A percentile compares a stretch with the other conserved stretches of the same genome.
phyloP scores from a whole-genome alignment of 805 yeast genomes.

The Yamadazyma sp. region DNA sequence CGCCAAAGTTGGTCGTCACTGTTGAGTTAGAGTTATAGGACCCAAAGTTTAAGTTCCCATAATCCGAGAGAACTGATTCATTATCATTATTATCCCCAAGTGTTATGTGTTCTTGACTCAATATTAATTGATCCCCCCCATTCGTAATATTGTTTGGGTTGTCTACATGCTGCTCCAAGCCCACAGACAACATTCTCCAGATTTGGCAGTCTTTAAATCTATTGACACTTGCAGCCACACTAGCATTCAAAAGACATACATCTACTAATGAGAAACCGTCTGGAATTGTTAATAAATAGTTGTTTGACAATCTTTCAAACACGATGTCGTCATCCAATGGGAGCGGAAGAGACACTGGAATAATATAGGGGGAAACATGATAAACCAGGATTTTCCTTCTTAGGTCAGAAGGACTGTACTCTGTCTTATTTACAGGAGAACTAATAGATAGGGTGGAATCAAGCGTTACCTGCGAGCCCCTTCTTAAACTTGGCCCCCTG shows the following conservation, averaged over 20 bases:
- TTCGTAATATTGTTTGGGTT: neutral
- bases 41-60: slow-evolving; percentile 38
- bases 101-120: slow-evolving; percentile 1
- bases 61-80: slow-evolving; percentile 34
- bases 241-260: slow-evolving; percentile 58
- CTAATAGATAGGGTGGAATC: slow-evolving; percentile 26
- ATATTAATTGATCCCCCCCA: neutral
- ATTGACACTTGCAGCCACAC: slow-evolving; percentile 52
- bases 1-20: slow-evolving; percentile 40
- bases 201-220: slow-evolving; percentile 57
- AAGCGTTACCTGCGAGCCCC: slow-evolving; percentile 36
- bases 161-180: slow-evolving; percentile 34
- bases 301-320: slow-evolving; percentile 49
- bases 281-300: slow-evolving; percentile 48
- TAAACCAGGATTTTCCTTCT: slow-evolving; percentile 14
- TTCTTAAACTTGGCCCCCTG: slow-evolving; percentile 18
- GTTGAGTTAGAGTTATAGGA: slow-evolving; percentile 44
- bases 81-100: slow-evolving; percentile 12
- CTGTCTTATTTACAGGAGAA: slow-evolving; percentile 14
- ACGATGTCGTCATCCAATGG: slow-evolving; percentile 42
- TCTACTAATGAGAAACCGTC: slow-evolving; percentile 51
- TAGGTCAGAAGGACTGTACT: slow-evolving; percentile 5
- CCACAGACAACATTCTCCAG: slow-evolving; percentile 58
- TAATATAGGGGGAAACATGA: slow-evolving; percentile 35
- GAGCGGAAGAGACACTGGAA: slow-evolving; percentile 44